Evolutionary conservation across 345 rosid genomes (phyloP).

Genomic region (Salix suchowensis): DNA sequence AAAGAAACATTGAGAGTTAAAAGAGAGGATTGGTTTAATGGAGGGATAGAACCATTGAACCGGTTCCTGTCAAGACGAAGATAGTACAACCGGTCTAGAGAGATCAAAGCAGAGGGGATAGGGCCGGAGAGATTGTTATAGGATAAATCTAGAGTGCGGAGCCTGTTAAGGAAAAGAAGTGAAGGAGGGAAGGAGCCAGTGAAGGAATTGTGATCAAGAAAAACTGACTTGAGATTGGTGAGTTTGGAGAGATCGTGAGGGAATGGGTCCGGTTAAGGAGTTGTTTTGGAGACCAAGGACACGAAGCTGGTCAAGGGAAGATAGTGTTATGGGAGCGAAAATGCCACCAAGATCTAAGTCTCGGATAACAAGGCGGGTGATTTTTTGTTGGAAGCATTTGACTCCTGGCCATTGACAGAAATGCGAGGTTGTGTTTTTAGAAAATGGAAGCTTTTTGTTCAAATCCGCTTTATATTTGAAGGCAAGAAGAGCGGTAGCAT

Average conservation of each 20-base stretch:
- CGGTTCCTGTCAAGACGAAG: constrained; percentile 63
- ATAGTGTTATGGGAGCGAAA: constrained; percentile 49
- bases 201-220: constrained; percentile 65
- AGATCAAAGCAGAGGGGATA: constrained; percentile 40
- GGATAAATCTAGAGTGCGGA: constrained; percentile 65
- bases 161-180: constrained; percentile 46
- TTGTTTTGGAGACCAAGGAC: constrained; percentile 78
- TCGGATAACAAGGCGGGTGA: constrained; percentile 57
- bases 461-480: constrained; percentile 73
- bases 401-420: constrained; percentile 80
- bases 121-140: constrained; percentile 58
- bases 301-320: constrained; percentile 75
- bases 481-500: constrained; percentile 57
- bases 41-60: constrained; percentile 62
- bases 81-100: constrained; percentile 41
- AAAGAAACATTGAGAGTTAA: constrained; percentile 57
- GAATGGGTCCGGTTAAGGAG: constrained; percentile 70
- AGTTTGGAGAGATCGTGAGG: constrained; percentile 66
- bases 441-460: constrained; percentile 34
- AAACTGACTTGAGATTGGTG: constrained; percentile 64
- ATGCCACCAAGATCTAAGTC: constrained; percentile 56
- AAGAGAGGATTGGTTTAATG: constrained; percentile 74
- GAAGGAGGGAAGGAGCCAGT: constrained; percentile 68
- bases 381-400: constrained; percentile 43
- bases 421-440: constrained; percentile 25